Evolutionary conservation across 75 land plant species (phyloP), one percentile per base, ranked within the genome.

Genomic region (Sequoiadendron giganteum): DNA sequence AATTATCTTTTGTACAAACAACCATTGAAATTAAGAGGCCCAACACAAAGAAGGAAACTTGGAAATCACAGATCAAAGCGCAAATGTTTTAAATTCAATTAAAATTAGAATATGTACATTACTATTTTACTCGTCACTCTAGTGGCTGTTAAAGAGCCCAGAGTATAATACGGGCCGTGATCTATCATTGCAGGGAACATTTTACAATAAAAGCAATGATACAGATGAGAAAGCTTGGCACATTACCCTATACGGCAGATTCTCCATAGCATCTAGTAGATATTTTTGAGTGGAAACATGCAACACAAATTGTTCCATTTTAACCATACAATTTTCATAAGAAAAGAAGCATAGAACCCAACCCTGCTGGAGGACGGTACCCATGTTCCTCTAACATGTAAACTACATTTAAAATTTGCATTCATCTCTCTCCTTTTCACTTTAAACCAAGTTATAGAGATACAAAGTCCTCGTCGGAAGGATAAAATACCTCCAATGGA

Each of bases 401-500:
- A 38, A 38, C 40, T 78, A 3, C 19, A 77, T 77, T 76, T 39
- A 36, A 77, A 43, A 39, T 36, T 16, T 14, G 19, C 42, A 39
- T 16, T 77, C 80, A 36, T 77, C 34, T 36, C 40, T 77, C 38
- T 39, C 80, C 15, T 77, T 76, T 77, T 77, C 40, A 30, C 5
- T 77, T 77, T 77, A 39, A 43, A 38, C 34, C 18, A 16, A 56
- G 21, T 13, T 58, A 58, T 0, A 58, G 65, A 18, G 25, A 58
- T 58, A 3, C 25, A 19, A 58, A 58, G 65, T 58, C 25, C 65
- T 19, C 19, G 25, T 58, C 16, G 65, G 65, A 19, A 58, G 55
- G 55, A 52, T 45, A 81, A 34, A 25, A 39, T 87, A 93, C 94
- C 94, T 93, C 94, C 86, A 93, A 86, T n/a, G 93, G 91, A 85